Conservation (phyloP, 345 rosid genomes). For the Brassica cretica region DNA sequence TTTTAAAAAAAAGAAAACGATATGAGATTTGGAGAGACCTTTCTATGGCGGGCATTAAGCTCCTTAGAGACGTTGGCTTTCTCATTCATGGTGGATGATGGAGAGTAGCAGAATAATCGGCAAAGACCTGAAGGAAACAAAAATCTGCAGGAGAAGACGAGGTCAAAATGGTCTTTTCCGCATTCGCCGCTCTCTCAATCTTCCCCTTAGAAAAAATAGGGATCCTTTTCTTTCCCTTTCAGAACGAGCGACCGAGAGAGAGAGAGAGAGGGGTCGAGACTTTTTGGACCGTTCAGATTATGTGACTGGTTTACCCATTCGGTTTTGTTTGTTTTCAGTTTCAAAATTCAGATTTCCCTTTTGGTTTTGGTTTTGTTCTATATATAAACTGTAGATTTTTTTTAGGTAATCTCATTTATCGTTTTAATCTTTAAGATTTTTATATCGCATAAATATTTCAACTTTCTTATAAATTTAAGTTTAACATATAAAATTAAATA, state of each 20-base stretch:
- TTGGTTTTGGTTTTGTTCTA: neutral
- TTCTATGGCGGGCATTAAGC: slow-evolving; percentile 93
- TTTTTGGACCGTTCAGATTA: slow-evolving; percentile 36
- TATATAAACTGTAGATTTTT: neutral
- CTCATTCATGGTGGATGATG: slow-evolving; percentile 76
- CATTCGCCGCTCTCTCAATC: slow-evolving; percentile 26
- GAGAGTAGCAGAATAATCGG: slow-evolving; percentile 6
- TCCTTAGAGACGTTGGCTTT: slow-evolving; percentile 98
- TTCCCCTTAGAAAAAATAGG: neutral
- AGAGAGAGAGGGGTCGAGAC: slow-evolving; percentile 21
- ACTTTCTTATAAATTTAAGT: too few species aligned
- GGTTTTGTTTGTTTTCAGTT: neutral
- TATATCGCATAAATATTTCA: too few species aligned
- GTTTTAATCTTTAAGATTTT: too few species aligned
- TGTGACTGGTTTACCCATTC: neutral
- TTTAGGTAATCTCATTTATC: too few species aligned
- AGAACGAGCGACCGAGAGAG: slow-evolving; percentile 20
- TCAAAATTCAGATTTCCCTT: slow-evolving; percentile 5
- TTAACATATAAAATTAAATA: too few species aligned
- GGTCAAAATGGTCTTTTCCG: slow-evolving; percentile 39
- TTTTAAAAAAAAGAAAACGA: neutral
- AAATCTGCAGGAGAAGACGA: slow-evolving; percentile 33
- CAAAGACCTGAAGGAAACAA: slow-evolving; percentile 25
- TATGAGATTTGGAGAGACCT: slow-evolving; percentile 45
- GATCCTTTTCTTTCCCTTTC: slow-evolving; percentile 9